phyloP scores from a whole-genome alignment of 2,329 filamentous ascomycete species.

The Phaeosphaeria sp. region DNA sequence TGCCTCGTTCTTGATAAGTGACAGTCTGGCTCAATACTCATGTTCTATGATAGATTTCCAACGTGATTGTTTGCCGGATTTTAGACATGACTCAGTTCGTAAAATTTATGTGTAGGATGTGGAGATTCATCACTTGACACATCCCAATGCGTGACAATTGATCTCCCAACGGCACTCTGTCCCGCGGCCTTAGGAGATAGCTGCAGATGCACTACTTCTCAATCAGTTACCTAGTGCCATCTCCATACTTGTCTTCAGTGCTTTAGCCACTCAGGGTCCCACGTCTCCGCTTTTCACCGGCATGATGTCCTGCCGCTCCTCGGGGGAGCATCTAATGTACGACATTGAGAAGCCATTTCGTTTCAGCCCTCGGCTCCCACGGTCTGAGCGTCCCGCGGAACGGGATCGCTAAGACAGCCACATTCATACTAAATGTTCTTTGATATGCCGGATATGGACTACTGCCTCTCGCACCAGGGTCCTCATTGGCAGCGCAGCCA shows the following conservation, averaged over 20 bases:
- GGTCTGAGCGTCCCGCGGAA: not conserved
- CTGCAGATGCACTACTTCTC: not conserved
- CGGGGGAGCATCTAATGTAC: not conserved
- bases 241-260: not conserved
- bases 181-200: not conserved
- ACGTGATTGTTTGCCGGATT: no score
- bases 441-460: not conserved
- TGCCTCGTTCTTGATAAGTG: no score
- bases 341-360: not conserved
- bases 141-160: no score
- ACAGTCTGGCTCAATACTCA: no score
- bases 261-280: not conserved
- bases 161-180: no score
- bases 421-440: not conserved
- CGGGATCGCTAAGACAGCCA: not conserved
- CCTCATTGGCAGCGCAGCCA: not conserved
- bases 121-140: no score
- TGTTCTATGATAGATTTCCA: no score
- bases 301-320: not conserved
- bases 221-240: not conserved
- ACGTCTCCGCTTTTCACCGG: not conserved
- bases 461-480: not conserved
- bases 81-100: no score
- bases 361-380: not conserved
- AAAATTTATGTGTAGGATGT: no score